These are phyloP conservation scores for Persicaria maculosa DNA, from an alignment of 148 eudicot genomes.

Conservation along the genomic window DNA sequence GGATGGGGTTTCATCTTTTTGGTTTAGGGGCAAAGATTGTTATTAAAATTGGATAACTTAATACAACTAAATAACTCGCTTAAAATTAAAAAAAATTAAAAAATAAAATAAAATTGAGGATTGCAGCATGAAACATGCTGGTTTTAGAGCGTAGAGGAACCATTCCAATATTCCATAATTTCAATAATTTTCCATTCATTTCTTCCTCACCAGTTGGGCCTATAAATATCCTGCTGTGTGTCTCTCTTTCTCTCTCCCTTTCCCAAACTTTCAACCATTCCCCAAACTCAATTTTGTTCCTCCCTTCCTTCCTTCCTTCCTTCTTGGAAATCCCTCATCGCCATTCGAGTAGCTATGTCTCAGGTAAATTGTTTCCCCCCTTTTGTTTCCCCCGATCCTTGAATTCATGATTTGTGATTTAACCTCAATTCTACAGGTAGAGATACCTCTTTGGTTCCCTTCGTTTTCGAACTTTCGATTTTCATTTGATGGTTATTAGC, in stretches of 20 bases:
- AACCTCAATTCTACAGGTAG: too few relatives aligned
- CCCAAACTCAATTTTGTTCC: background rate
- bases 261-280: background rate
- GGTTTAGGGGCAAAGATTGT: too few relatives aligned
- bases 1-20: too few relatives aligned
- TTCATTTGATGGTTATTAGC: background rate
- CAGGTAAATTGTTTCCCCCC: background rate
- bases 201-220: background rate
- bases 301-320: background rate
- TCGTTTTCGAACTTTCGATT: too few relatives aligned
- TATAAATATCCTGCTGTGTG: background rate
- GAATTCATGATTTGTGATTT: background rate
- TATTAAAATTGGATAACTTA: too few relatives aligned
- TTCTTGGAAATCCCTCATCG: background rate
- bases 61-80: background rate
- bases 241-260: background rate
- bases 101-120: background rate
- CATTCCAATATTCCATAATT: too few relatives aligned
- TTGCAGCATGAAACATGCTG: slow-evolving; percentile 12
- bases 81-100: background rate
- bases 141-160: background rate
- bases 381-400: background rate
- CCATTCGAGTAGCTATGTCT: slow-evolving; percentile 4
- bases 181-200: background rate
- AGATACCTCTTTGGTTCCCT: too few relatives aligned